phyloP scores from a whole-genome alignment of 2,329 filamentous ascomycete species.

The Colletotrichum limetticola region DNA sequence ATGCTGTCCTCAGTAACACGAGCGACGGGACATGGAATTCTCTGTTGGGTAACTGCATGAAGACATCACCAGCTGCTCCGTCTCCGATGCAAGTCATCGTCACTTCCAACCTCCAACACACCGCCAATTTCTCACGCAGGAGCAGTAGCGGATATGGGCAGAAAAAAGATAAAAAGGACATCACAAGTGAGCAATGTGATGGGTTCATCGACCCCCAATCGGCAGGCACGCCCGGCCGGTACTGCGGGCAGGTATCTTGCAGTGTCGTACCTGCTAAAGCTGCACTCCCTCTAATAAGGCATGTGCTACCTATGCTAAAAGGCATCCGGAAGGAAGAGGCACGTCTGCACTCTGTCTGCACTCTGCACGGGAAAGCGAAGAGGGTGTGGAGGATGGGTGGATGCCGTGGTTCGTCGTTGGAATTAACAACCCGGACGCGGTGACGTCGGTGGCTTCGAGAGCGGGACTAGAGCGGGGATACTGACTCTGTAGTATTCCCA shows the following conservation, averaged over 20 bases:
- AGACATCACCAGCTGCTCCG: slow-evolving; percentile 14
- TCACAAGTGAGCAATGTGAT: slow-evolving; percentile 9
- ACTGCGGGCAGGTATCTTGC: background rate
- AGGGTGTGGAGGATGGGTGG: background rate
- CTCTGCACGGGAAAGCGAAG: background rate
- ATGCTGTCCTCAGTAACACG: background rate
- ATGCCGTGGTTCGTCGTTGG: slow-evolving; percentile 31
- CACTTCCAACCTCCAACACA: slow-evolving; percentile 16
- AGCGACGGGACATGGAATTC: background rate
- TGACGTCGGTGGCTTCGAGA: slow-evolving; percentile 29
- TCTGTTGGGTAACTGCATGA: slow-evolving; percentile 1
- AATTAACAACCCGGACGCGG: slow-evolving; percentile 18
- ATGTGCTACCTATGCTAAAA: background rate
- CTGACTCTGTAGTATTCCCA: slow-evolving; percentile 20
- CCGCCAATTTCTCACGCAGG: slow-evolving; percentile 9
- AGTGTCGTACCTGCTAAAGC: background rate
- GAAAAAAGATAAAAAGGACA: background rate
- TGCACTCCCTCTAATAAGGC: background rate
- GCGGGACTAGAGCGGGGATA: slow-evolving; percentile 20
- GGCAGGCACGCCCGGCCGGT: slow-evolving; percentile 15
- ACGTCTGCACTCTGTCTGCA: too few relatives aligned
- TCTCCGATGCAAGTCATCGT: slow-evolving; percentile 29
- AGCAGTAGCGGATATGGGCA: slow-evolving; percentile 11
- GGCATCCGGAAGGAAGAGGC: background rate
- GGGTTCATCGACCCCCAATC: slow-evolving; percentile 1